These are phyloP conservation scores for Purshia tridentata DNA, from an alignment of 306 rosid genomes.

Conservation along the genomic window DNA sequence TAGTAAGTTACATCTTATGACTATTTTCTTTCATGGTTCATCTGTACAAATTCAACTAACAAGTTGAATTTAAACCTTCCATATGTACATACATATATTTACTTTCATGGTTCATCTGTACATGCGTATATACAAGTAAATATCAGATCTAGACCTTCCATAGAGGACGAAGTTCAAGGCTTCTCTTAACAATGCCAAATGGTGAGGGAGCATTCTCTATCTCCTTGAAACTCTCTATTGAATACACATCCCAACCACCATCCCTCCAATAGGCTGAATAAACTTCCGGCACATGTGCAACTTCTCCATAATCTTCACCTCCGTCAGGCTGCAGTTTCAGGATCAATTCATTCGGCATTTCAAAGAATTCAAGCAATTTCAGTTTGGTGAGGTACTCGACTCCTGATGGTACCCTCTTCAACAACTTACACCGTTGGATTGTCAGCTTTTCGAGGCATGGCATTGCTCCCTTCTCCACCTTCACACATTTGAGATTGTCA, in stretches of 20 bases:
- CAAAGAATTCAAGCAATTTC: slow-evolving; percentile 52
- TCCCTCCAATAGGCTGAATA: slow-evolving; percentile 60
- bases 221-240: slow-evolving; percentile 34
- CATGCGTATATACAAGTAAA: not conserved
- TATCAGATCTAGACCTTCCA: slow-evolving; percentile 22
- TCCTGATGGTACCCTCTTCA: slow-evolving; percentile 60
- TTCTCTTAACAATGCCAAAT: slow-evolving; percentile 4
- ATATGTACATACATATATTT: too few relatives aligned
- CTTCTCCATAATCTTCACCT: slow-evolving; percentile 51
- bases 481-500: slow-evolving; percentile 45
- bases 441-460: slow-evolving; percentile 52
- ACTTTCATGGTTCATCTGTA: not conserved
- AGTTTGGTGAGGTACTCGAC: slow-evolving; percentile 47
- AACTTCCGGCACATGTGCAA: slow-evolving; percentile 56
- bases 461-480: slow-evolving; percentile 58
- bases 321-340: slow-evolving; percentile 42
- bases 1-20: not conserved
- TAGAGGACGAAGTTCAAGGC: slow-evolving; percentile 22
- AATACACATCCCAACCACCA: slow-evolving; percentile 62
- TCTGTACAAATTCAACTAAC: not conserved
- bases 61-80: too few relatives aligned
- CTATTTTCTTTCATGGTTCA: not conserved
- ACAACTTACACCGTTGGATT: slow-evolving; percentile 47
- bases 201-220: slow-evolving; percentile 4
- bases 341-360: slow-evolving; percentile 61